Evolutionary conservation across 495 filamentous ascomycete genomes (phyloP).

Genomic region (Daldinia vernicosa): DNA sequence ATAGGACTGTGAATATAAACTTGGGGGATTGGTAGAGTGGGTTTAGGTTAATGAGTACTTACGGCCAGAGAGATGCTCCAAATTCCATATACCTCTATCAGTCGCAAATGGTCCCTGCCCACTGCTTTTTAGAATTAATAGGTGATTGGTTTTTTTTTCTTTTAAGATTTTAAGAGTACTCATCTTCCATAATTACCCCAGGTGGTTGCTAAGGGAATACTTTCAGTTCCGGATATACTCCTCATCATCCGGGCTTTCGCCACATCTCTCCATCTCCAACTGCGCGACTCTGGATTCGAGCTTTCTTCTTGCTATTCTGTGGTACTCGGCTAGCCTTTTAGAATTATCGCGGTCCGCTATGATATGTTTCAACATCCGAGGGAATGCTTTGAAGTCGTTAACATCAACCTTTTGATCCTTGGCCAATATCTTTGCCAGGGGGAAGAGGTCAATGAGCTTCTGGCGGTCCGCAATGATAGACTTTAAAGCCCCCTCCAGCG

Average conservation of each 20-base stretch:
- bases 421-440: conserved; percentile 33
- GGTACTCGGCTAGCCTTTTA: background rate
- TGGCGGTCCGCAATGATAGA: conserved; percentile 32
- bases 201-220: too few species aligned
- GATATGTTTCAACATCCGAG: conserved; percentile 13
- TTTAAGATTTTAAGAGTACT: conserved; percentile 7
- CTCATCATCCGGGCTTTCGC: conserved; percentile 9
- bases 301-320: background rate
- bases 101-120: background rate
- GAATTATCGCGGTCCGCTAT: conserved; percentile 26
- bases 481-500: conserved; percentile 13
- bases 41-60: conserved; percentile 1
- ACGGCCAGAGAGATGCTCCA: background rate
- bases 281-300: conserved; percentile 17
- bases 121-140: background rate
- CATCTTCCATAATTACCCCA: background rate
- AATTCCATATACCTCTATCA: background rate
- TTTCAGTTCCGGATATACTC: conserved; percentile 27
- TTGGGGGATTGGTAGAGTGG: background rate
- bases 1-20: background rate
- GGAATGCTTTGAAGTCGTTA: conserved; percentile 19
- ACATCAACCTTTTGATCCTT: conserved; percentile 31
- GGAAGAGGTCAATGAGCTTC: conserved; percentile 25
- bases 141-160: background rate
- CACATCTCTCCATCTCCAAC: conserved; percentile 8